Percentiles rank a stretch among this genome's conserved stretches.
Conservation (phyloP, 2,329 filamentous ascomycete genomes). For the Fusarium sororula region DNA sequence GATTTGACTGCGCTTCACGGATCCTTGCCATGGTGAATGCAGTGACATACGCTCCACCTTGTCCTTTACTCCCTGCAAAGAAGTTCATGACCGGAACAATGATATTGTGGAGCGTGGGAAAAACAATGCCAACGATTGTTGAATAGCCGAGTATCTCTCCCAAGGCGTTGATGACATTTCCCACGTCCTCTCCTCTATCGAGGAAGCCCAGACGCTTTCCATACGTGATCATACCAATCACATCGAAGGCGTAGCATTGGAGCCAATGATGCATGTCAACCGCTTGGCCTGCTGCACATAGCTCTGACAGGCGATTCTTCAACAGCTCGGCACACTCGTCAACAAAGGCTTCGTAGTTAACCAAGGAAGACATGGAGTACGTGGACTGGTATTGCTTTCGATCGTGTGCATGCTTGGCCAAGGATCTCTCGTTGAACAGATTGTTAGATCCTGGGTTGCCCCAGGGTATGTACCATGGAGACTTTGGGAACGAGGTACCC, state of each 20-base stretch:
- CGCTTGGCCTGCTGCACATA: background rate
- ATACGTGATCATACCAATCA: constrained; percentile 50
- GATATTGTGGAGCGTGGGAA: constrained; percentile 18
- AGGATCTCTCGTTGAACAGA: constrained; percentile 15
- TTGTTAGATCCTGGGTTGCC: background rate
- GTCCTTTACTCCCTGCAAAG: constrained; percentile 28
- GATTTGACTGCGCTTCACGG: background rate
- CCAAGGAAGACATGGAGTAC: constrained; percentile 47
- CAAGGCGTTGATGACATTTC: constrained; percentile 39
- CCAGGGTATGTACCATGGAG: background rate
- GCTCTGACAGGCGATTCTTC: constrained; percentile 29
- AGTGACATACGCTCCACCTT: constrained; percentile 23
- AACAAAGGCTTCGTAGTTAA: constrained; percentile 48
- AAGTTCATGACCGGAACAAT: constrained; percentile 35
- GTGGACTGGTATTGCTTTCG: constrained; percentile 40
- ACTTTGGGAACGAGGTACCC: constrained; percentile 9
- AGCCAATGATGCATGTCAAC: constrained; percentile 48
- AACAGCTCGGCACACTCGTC: constrained; percentile 45
- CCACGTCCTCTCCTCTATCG: constrained; percentile 47
- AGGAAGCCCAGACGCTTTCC: constrained; percentile 49
- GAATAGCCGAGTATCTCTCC: constrained; percentile 40
- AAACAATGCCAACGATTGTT: constrained; percentile 37
- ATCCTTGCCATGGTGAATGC: constrained; percentile 13
- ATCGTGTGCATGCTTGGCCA: constrained; percentile 37
- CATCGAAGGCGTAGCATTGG: constrained; percentile 54